These are phyloP conservation scores for Saccharomycopsis oosterbeekiorum DNA, from an alignment of 805 yeast genomes.

Conservation along the genomic window DNA sequence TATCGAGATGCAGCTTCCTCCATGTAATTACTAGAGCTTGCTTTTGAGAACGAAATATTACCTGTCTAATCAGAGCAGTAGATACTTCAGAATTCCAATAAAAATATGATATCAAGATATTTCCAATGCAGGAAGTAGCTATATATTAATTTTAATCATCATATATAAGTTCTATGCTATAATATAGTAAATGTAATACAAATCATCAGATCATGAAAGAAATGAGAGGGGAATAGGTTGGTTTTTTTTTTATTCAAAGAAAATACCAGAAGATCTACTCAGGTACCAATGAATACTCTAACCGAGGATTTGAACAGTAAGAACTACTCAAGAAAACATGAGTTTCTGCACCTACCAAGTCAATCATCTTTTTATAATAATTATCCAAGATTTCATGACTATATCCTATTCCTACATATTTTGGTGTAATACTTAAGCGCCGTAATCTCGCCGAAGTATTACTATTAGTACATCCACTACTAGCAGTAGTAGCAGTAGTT, in stretches of 20 bases:
- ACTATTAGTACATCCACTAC: background rate
- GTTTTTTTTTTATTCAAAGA: background rate
- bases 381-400: constrained; percentile 35
- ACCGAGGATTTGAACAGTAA: background rate
- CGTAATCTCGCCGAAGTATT: background rate
- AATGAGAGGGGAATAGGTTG: no score
- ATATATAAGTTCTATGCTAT: background rate
- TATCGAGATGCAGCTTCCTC: no score
- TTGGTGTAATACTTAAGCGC: background rate
- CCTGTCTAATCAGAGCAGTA: no score
- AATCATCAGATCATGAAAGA: background rate
- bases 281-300: background rate
- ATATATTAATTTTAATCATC: background rate
- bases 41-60: no score
- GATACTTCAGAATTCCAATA: no score
- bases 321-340: background rate
- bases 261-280: background rate
- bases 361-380: constrained; percentile 41
- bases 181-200: background rate
- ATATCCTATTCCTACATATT: constrained; percentile 23
- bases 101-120: background rate
- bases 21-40: no score
- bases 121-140: background rate
- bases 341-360: constrained; percentile 34
- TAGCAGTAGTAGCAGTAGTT: background rate